A percentile compares a stretch with the other conserved stretches of the same genome.
These are phyloP conservation scores for Trametes gibbosa DNA, from an alignment of 768 basidiomycete genomes.

Conservation along the genomic window DNA sequence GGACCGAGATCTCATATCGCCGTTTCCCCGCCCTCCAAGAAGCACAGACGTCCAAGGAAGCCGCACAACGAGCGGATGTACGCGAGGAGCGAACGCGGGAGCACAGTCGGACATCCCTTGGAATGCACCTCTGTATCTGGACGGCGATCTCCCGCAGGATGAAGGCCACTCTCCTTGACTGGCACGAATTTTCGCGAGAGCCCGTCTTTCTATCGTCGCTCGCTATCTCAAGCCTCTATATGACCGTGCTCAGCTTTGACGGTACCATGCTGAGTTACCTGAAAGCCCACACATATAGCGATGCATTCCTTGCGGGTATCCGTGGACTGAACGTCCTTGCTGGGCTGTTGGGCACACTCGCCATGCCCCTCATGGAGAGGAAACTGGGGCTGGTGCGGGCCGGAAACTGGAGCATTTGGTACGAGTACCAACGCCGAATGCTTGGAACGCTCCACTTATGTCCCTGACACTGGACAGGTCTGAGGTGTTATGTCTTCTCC, in stretches of 20 bases:
- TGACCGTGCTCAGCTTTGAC: constrained; percentile 48
- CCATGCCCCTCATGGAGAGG: constrained; percentile 41
- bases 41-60: constrained; percentile 25
- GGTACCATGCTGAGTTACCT: constrained; percentile 52
- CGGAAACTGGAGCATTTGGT: constrained; percentile 53
- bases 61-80: background rate
- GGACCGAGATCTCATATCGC: constrained; percentile 39
- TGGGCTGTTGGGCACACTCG: constrained; percentile 45
- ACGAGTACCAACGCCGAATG: background rate
- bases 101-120: background rate
- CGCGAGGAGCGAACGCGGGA: background rate
- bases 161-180: constrained; percentile 25
- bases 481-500: constrained; percentile 43
- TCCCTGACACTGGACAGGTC: constrained; percentile 23
- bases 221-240: constrained; percentile 42
- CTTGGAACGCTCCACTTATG: background rate
- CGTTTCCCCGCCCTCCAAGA: constrained; percentile 34
- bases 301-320: constrained; percentile 50
- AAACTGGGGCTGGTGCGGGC: constrained; percentile 45
- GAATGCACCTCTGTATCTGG: background rate
- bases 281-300: constrained; percentile 42
- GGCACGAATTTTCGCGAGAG: constrained; percentile 38
- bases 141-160: constrained; percentile 2
- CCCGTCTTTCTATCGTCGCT: constrained; percentile 43
- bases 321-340: constrained; percentile 44